phyloP scores from a whole-genome alignment of 257 asterid species.

The Anisodus acutangulus region DNA sequence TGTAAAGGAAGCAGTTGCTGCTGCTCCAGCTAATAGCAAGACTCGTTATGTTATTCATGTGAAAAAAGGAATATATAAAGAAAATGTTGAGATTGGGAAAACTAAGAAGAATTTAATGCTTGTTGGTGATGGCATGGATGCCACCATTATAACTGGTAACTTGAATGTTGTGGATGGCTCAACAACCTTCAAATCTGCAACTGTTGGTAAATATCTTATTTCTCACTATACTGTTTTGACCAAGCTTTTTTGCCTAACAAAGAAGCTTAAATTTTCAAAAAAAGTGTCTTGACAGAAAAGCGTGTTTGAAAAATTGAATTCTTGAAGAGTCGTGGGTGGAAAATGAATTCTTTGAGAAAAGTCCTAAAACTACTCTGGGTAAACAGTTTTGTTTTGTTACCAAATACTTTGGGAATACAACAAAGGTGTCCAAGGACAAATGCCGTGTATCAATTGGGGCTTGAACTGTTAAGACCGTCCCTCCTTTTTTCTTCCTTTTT shows the following conservation, averaged over 20 bases:
- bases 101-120: constrained; percentile 40
- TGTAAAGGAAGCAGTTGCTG: constrained; percentile 37
- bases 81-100: constrained; percentile 39
- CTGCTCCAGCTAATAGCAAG: constrained; percentile 37
- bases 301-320: neutral
- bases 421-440: neutral
- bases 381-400: neutral
- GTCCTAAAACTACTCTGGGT: neutral
- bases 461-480: neutral
- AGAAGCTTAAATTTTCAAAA: neutral
- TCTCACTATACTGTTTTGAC: neutral
- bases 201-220: constrained; percentile 39
- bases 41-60: constrained; percentile 39
- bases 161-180: constrained; percentile 42
- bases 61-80: constrained; percentile 42
- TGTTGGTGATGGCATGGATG: constrained; percentile 48
- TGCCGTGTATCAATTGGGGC: neutral
- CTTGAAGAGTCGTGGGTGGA: neutral
- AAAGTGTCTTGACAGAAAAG: neutral
- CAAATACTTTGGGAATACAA: neutral
- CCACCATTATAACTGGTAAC: constrained; percentile 46
- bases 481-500: too few relatives aligned
- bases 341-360: too few relatives aligned
- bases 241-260: neutral
- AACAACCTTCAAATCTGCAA: constrained; percentile 42